phyloP scores from a whole-genome alignment of 2,329 filamentous ascomycete genomes.

The Conoideocrella luteorostrata region DNA sequence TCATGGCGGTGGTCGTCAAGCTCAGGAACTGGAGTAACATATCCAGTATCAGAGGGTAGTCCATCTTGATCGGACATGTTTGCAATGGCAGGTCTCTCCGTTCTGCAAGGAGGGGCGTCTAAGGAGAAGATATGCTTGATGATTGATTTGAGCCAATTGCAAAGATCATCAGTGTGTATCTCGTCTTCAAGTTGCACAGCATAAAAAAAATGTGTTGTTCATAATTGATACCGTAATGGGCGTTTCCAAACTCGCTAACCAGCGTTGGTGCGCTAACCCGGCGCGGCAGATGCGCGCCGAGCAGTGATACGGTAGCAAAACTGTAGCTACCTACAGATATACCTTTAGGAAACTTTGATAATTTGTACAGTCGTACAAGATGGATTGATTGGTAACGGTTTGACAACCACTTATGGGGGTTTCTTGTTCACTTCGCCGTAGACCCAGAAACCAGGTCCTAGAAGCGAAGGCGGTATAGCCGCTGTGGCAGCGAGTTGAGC shows the following conservation, averaged over 20 bases:
- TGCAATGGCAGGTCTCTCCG: background rate
- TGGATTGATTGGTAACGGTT: background rate
- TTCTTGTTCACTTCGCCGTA: constrained; percentile 95
- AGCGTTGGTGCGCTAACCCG: constrained; percentile 19
- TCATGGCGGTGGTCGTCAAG: constrained; percentile 83
- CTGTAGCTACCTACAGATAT: constrained; percentile 10
- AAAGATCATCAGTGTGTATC: too few species aligned
- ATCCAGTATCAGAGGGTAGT: constrained; percentile 52
- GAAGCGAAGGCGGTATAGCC: constrained; percentile 77
- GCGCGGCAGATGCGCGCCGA: constrained; percentile 32
- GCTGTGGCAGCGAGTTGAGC: constrained; percentile 69
- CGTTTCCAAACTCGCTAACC: too few species aligned
- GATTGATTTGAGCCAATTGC: too few species aligned
- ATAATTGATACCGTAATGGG: constrained; percentile 19
- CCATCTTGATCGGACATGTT: constrained; percentile 65
- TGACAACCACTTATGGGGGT: constrained; percentile 73
- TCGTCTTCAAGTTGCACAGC: background rate
- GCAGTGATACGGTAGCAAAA: constrained; percentile 24
- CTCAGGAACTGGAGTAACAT: constrained; percentile 68
- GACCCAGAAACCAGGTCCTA: constrained; percentile 89
- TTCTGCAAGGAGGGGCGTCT: background rate
- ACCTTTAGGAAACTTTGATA: background rate
- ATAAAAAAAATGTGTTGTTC: constrained; percentile 15
- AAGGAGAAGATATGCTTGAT: too few species aligned
- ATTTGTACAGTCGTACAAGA: background rate